phyloP scores from a whole-genome alignment of 768 basidiomycete genomes.

The Rhizopogon salebrosus region DNA sequence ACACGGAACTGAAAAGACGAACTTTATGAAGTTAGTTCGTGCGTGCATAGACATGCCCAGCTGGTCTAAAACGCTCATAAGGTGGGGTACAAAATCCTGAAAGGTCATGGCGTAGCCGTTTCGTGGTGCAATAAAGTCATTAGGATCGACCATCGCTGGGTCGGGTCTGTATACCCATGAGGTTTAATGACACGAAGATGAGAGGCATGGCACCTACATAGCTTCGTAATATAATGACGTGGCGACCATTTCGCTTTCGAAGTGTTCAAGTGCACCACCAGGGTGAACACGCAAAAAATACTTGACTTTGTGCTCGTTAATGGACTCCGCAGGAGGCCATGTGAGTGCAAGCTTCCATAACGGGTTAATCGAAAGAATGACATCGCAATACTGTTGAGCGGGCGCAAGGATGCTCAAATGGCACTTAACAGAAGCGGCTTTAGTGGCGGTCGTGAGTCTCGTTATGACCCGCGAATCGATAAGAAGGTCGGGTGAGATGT shows the following conservation, averaged over 20 bases:
- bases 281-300: conserved; percentile 82
- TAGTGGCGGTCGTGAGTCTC: conserved; percentile 70
- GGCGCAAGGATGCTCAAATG: conserved; percentile 72
- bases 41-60: conserved; percentile 81
- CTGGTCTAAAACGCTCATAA: conserved; percentile 78
- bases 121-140: conserved; percentile 72
- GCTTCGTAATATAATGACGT: conserved; percentile 86
- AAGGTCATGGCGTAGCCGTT: conserved; percentile 86
- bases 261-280: conserved; percentile 83
- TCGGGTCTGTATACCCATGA: conserved; percentile 57
- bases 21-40: conserved; percentile 81
- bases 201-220: conserved; percentile 42
- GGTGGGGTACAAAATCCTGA: conserved; percentile 73
- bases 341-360: conserved; percentile 72
- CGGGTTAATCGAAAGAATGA: conserved; percentile 63
- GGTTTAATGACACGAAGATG: conserved; percentile 1
- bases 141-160: conserved; percentile 68
- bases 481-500: conserved; percentile 61
- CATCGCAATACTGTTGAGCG: conserved; percentile 72
- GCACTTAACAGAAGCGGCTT: conserved; percentile 73
- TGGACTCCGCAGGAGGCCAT: conserved; percentile 72
- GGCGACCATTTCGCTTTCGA: conserved; percentile 73
- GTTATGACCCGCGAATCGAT: conserved; percentile 75
- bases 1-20: conserved; percentile 17
- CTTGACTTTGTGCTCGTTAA: conserved; percentile 69